Evolutionary conservation across 805 yeast species (phyloP).

Genomic region (Yarrowia bubula): DNA sequence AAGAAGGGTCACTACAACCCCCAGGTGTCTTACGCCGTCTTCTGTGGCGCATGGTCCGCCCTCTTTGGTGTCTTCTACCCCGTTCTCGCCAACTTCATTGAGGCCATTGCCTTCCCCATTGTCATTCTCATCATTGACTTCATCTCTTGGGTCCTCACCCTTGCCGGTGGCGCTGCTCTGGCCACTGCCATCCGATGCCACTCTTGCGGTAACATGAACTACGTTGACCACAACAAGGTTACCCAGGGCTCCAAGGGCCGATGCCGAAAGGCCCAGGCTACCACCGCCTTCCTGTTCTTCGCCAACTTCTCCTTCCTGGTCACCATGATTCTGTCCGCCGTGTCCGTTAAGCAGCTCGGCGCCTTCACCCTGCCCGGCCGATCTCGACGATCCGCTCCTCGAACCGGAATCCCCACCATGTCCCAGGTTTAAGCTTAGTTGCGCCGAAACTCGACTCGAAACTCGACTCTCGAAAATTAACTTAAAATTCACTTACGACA

Average conservation of each 20-base stretch:
- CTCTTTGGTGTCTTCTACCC: slow-evolving; percentile 81
- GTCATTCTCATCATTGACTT: slow-evolving; percentile 74
- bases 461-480: not conserved
- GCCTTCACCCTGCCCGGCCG: slow-evolving; percentile 53
- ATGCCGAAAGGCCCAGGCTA: slow-evolving; percentile 94
- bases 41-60: slow-evolving; percentile 83
- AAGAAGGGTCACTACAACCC: slow-evolving; percentile 51
- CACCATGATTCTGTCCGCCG: slow-evolving; percentile 52
- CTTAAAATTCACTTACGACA: slow-evolving; percentile 6
- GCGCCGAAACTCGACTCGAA: not conserved
- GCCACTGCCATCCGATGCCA: slow-evolving; percentile 87
- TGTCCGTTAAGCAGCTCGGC: slow-evolving; percentile 56
- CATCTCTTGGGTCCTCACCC: slow-evolving; percentile 85
- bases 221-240: slow-evolving; percentile 63
- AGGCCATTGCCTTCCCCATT: slow-evolving; percentile 84
- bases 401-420: slow-evolving; percentile 87
- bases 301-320: slow-evolving; percentile 72
- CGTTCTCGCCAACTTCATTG: slow-evolving; percentile 68
- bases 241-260: slow-evolving; percentile 75
- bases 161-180: slow-evolving; percentile 90
- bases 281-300: slow-evolving; percentile 79
- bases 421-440: slow-evolving; percentile 65
- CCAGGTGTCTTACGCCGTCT: slow-evolving; percentile 84
- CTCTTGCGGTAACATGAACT: slow-evolving; percentile 71
- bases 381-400: slow-evolving; percentile 50